Conservation (phyloP, 345 rosid genomes). For the Gossypium thurberi region DNA sequence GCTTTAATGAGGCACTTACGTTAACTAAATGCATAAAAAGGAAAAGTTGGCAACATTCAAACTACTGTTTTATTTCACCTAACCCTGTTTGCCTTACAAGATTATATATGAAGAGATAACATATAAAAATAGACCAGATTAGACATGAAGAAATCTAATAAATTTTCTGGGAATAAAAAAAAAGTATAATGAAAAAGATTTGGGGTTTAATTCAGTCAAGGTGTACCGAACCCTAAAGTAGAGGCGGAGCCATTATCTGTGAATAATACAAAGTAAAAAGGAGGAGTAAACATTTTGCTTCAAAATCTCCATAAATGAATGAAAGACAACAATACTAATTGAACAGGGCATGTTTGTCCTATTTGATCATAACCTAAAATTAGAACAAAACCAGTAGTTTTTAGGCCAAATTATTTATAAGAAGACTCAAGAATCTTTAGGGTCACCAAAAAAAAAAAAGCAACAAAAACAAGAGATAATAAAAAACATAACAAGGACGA, state of each 20-base stretch:
- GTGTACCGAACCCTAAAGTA: not conserved
- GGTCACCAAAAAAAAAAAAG: too few species aligned
- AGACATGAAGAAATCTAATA: not conserved
- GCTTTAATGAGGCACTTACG: not conserved
- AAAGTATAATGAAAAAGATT: not conserved
- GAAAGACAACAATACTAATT: not conserved
- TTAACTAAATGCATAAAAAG: slow-evolving; percentile 7
- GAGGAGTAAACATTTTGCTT: not conserved
- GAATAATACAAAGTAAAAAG: not conserved
- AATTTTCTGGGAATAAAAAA: too few species aligned
- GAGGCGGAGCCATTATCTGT: not conserved
- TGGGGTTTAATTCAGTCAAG: slow-evolving; percentile 6
- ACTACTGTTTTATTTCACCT: not conserved
- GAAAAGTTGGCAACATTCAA: slow-evolving; percentile 18
- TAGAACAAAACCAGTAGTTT: not conserved
- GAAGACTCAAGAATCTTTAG: not conserved
- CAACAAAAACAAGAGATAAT: not conserved
- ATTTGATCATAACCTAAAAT: not conserved
- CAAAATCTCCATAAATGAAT: not conserved
- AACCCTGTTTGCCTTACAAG: slow-evolving; percentile 16
- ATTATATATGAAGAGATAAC: slow-evolving; percentile 10
- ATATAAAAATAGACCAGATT: slow-evolving; percentile 9
- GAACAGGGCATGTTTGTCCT: not conserved
- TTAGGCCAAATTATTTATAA: not conserved
- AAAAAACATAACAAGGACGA: not conserved